Percentiles rank a stretch among this genome's conserved stretches.
phyloP scores from a whole-genome alignment of 805 yeast species.

The Scheffersomyces spartinae region DNA sequence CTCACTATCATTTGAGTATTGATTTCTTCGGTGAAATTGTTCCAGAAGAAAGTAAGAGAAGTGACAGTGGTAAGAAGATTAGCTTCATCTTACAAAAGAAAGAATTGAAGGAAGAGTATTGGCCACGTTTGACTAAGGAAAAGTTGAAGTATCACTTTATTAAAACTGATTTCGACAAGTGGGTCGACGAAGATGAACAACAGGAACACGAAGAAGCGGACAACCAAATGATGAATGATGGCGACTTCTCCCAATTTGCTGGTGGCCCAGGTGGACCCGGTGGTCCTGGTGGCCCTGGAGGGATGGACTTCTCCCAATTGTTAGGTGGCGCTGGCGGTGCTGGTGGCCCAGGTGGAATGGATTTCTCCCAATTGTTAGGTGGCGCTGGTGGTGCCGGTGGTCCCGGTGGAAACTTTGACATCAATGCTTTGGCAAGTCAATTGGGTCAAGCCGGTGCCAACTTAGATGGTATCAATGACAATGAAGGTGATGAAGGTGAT shows the following conservation, averaged over 20 bases:
- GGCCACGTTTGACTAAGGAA: conserved; percentile 93
- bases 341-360: conserved; percentile 18
- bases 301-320: conserved; percentile 17
- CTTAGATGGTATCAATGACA: conserved; percentile 7
- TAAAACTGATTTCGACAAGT: conserved; percentile 91
- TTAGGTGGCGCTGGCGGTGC: conserved; percentile 29
- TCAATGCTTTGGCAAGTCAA: conserved; percentile 29
- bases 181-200: conserved; percentile 99
- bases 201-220: conserved; percentile 49
- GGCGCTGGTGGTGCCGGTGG: conserved; percentile 15
- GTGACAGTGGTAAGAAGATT: conserved; percentile 52
- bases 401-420: conserved; percentile 22
- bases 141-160: conserved; percentile 69
- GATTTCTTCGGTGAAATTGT: conserved; percentile 74
- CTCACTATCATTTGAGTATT: conserved; percentile 51
- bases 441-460: conserved; percentile 17
- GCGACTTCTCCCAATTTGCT: conserved; percentile 17
- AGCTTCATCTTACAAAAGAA: conserved; percentile 61
- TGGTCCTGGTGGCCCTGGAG: conserved; percentile 23
- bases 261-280: conserved; percentile 24
- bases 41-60: conserved; percentile 46
- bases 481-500: conserved; percentile 14
- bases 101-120: conserved; percentile 58
- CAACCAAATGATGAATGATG: conserved; percentile 20
- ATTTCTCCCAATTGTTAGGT: conserved; percentile 13